A percentile compares a stretch with the other conserved stretches of the same genome.
These are phyloP conservation scores for Lipomyces chichibuensis DNA, from an alignment of 805 yeast species.

Conservation along the genomic window DNA sequence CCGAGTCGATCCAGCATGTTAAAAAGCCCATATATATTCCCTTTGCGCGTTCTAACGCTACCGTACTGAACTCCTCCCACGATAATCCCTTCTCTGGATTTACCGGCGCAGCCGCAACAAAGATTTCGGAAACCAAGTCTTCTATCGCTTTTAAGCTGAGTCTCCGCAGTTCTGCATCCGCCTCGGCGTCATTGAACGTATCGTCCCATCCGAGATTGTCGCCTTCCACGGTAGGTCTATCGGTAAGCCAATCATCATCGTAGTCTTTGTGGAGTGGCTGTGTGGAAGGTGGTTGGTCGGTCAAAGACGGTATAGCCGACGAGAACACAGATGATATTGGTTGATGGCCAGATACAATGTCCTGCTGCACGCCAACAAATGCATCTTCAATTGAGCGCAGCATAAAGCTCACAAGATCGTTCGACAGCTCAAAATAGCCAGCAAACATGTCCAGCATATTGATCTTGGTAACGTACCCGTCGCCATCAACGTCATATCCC, in stretches of 20 bases:
- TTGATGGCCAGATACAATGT: slow-evolving; percentile 13
- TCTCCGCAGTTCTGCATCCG: slow-evolving; percentile 29
- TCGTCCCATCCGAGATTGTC: slow-evolving; percentile 3
- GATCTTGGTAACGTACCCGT: slow-evolving; percentile 20
- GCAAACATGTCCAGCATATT: slow-evolving; percentile 26
- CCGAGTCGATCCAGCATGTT: slow-evolving; percentile 29
- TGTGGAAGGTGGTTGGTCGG: slow-evolving; percentile 11
- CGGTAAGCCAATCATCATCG: slow-evolving; percentile 15
- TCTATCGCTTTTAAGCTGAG: slow-evolving; percentile 28
- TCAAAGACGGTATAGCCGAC: slow-evolving; percentile 14
- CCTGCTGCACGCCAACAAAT: slow-evolving; percentile 19
- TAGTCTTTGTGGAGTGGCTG: slow-evolving; percentile 10
- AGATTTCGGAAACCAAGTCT: slow-evolving; percentile 26
- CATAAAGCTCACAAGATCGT: slow-evolving; percentile 23
- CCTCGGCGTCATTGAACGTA: slow-evolving; percentile 21
- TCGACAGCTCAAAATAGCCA: slow-evolving; percentile 31
- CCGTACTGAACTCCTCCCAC: slow-evolving; percentile 27
- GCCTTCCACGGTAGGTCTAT: not conserved
- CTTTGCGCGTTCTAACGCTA: slow-evolving; percentile 19
- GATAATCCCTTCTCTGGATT: slow-evolving; percentile 19
- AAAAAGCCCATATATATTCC: slow-evolving; percentile 24
- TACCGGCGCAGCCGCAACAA: slow-evolving; percentile 25
- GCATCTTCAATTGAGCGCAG: slow-evolving; percentile 24
- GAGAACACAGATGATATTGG: slow-evolving; percentile 28
- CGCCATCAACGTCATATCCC: slow-evolving; percentile 28